phyloP scores from a whole-genome alignment of 768 basidiomycete genomes.

The Pulveroboletus sp. region DNA sequence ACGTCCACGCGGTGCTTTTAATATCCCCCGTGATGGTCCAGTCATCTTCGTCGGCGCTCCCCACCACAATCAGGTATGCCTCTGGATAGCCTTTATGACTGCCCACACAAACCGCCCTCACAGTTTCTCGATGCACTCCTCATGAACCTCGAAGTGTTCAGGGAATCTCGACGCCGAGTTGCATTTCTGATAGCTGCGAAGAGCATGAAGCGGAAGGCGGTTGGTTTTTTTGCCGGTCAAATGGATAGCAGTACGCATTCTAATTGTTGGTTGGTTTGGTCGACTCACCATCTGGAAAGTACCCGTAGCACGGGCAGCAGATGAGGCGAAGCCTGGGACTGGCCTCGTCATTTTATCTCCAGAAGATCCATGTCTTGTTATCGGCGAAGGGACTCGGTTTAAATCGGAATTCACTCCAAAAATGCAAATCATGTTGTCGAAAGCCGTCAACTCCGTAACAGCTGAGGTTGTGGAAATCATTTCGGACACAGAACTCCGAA shows the following conservation, averaged over 20 bases:
- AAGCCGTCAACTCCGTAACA: conserved; percentile 67
- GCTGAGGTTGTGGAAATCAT: conserved; percentile 88
- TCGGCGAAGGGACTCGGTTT: conserved; percentile 83
- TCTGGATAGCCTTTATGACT: conserved; percentile 6
- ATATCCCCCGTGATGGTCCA: conserved; percentile 87
- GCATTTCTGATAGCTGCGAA: conserved; percentile 88
- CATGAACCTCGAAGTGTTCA: conserved; percentile 79
- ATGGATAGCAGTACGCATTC: conserved; percentile 80
- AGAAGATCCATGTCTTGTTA: conserved; percentile 76
- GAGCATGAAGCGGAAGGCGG: conserved; percentile 74
- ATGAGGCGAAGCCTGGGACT: conserved; percentile 71
- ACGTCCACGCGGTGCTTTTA: conserved; percentile 89
- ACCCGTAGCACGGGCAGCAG: conserved; percentile 89
- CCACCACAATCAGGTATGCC: conserved; percentile 81
- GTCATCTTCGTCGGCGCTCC: conserved; percentile 93
- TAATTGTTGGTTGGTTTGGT: background rate
- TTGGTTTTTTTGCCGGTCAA: conserved; percentile 78
- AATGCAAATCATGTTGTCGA: conserved; percentile 87
- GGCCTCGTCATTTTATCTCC: conserved; percentile 71
- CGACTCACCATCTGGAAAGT: conserved; percentile 47
- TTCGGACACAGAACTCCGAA: conserved; percentile 78
- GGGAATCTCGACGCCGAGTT: conserved; percentile 78
- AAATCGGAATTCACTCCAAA: conserved; percentile 65
- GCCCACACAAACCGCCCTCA: conserved; percentile 12
- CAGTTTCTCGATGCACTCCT: conserved; percentile 93